phyloP scores from a whole-genome alignment of 805 yeast species.

The Yarrowia alimentaria region DNA sequence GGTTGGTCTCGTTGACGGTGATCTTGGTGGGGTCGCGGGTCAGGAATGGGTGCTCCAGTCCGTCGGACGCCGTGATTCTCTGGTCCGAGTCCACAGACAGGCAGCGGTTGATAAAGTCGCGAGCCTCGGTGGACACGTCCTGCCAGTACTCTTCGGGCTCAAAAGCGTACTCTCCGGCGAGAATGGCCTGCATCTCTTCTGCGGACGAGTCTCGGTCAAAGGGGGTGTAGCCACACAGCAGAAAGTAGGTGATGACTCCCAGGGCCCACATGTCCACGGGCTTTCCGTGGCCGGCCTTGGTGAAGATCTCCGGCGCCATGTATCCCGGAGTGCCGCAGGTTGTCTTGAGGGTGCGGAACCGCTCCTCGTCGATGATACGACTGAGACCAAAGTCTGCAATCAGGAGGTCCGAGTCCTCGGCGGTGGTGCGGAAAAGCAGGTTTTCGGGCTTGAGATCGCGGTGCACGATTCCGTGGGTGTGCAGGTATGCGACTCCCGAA shows the following conservation, averaged over 20 bases:
- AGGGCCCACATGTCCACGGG: slow-evolving; percentile 75
- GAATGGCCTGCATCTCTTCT: slow-evolving; percentile 66
- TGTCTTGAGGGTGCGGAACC: slow-evolving; percentile 45
- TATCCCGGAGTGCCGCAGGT: slow-evolving; percentile 71
- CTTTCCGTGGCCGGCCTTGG: slow-evolving; percentile 53
- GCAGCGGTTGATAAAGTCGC: slow-evolving; percentile 57
- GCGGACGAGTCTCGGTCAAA: slow-evolving; percentile 70
- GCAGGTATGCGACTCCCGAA: slow-evolving; percentile 58
- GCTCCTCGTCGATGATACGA: slow-evolving; percentile 45
- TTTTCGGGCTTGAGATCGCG: slow-evolving; percentile 75
- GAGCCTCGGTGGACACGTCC: slow-evolving; percentile 52
- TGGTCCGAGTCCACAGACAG: slow-evolving; percentile 47
- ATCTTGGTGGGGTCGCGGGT: slow-evolving; percentile 29
- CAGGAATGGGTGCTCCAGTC: slow-evolving; percentile 49
- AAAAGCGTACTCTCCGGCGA: slow-evolving; percentile 54
- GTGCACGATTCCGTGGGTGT: slow-evolving; percentile 59
- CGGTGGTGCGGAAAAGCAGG: slow-evolving; percentile 49
- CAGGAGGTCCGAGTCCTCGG: slow-evolving; percentile 44
- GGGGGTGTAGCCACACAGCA: slow-evolving; percentile 73
- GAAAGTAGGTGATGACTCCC: slow-evolving; percentile 68
- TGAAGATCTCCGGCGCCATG: slow-evolving; percentile 69
- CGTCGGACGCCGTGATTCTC: slow-evolving; percentile 49
- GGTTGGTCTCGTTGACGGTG: slow-evolving; percentile 38
- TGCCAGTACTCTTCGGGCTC: slow-evolving; percentile 62
- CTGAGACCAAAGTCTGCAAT: slow-evolving; percentile 69